A percentile compares a stretch with the other conserved stretches of the same genome.
Evolutionary conservation across 495 filamentous ascomycete species (phyloP).

Genomic region (Neurospora cerealis): DNA sequence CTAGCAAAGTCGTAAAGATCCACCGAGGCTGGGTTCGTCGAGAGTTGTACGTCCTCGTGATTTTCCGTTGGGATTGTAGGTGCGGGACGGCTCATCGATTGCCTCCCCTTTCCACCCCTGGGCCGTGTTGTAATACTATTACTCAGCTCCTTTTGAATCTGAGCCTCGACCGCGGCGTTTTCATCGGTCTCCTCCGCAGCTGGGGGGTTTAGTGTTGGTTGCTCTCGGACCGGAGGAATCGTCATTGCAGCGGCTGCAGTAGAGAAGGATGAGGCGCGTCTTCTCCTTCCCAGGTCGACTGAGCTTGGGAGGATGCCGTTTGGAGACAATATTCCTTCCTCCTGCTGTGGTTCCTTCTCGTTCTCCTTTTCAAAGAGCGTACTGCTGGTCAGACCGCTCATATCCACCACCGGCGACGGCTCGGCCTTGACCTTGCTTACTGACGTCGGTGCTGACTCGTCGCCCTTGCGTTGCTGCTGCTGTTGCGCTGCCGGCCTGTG

Average conservation of each 20-base stretch:
- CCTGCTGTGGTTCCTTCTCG: conserved; percentile 4
- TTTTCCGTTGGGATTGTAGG: neutral
- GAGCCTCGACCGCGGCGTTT: neutral
- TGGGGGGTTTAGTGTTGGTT: neutral
- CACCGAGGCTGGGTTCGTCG: neutral
- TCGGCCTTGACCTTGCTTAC: conserved; percentile 4
- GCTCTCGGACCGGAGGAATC: neutral
- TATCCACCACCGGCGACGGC: neutral
- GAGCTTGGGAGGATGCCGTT: neutral
- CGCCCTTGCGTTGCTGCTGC: conserved; percentile 7
- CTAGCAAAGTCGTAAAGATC: conserved; percentile 32
- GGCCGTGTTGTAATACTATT: neutral
- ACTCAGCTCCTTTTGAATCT: neutral
- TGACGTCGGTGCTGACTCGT: conserved; percentile 16
- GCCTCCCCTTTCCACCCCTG: neutral
- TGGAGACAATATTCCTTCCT: neutral
- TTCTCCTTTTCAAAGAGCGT: conserved; percentile 11
- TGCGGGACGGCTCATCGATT: neutral
- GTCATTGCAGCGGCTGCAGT: neutral
- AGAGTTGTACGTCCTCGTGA: neutral
- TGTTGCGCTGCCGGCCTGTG: conserved; percentile 13
- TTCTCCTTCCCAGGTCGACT: neutral
- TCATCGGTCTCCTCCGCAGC: neutral
- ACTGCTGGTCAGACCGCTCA: neutral
- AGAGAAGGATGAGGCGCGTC: neutral